phyloP scores from a whole-genome alignment of 225 moss, liverwort and hornwort genomes.

The Anthoceros angustus region DNA sequence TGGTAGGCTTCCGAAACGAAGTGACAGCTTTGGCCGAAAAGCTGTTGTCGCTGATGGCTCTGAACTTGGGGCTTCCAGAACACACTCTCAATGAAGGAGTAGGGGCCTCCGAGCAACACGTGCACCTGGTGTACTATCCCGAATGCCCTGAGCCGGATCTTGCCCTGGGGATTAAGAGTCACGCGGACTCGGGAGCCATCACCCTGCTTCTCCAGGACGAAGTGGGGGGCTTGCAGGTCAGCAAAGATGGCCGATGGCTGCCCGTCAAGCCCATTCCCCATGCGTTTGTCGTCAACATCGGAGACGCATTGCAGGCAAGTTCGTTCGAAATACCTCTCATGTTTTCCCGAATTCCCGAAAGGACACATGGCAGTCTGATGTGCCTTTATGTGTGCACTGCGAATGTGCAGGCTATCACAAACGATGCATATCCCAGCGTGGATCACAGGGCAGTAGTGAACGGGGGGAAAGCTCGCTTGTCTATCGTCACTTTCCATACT shows the following conservation, averaged over 20 bases:
- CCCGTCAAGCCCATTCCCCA: slow-evolving; percentile 13
- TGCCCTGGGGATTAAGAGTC: slow-evolving; percentile 10
- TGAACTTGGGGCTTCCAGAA: slow-evolving; percentile 6
- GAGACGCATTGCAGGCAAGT: slow-evolving; percentile 16
- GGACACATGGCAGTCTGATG: background rate
- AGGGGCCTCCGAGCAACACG: slow-evolving; percentile 4
- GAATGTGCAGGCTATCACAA: slow-evolving; percentile 15
- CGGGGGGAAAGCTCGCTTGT: slow-evolving; percentile 8
- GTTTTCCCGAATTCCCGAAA: background rate
- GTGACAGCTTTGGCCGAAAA: background rate
- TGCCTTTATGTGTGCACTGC: background rate
- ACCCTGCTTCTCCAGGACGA: slow-evolving; percentile 21
- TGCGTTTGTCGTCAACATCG: slow-evolving; percentile 18
- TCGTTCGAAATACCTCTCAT: background rate
- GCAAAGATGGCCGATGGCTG: slow-evolving; percentile 10
- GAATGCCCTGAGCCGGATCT: slow-evolving; percentile 16
- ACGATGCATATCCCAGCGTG: slow-evolving; percentile 14
- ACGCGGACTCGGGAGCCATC: slow-evolving; percentile 13
- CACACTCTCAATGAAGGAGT: background rate
- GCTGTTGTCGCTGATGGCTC: background rate
- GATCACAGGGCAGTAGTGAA: slow-evolving; percentile 18
- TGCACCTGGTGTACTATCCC: slow-evolving; percentile 16
- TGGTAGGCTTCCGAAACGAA: background rate
- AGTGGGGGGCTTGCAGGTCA: slow-evolving; percentile 23
- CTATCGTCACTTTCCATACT: slow-evolving; percentile 5